Base-by-base conservation (phyloP, 176 grass and related monocot species). In the Triticum turgidum region DNA sequence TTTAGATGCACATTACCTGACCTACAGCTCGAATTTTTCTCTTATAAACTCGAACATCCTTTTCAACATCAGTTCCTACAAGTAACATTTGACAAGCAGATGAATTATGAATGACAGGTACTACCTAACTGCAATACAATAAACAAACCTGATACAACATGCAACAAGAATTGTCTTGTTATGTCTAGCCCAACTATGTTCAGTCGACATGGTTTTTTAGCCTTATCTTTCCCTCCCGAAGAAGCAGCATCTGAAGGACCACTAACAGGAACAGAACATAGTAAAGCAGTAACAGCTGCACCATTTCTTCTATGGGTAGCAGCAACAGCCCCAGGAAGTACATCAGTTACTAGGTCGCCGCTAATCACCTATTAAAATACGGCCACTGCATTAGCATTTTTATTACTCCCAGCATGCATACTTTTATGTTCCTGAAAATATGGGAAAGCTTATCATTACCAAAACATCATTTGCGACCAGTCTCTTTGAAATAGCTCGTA, bases 171-270 rank as follows among this genome's bases (percentile, higher is more conserved):
- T 84, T 98, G 97, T 30, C 84, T 92, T 67, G 92, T 96, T 20
- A 71, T 84, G 84, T 98, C 97, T 62, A 98, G 82, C 82, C 91
- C 97, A 64, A 98, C 80, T 87, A 98, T 94, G 87, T 99, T 99
- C 79, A 86, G 80, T 63, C 85, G 75, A 42, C 66, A 88, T 92
- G 91, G 91, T 86, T 96, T 96, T 71, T 94, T 99, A 86, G 90
- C 92, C 84, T 98, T 98, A 83, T 98, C 97, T 87, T 98, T 98
- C 76, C 97, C 97, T 85, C 90, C 92, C 64, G 97, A 91, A 79
- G 90, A 76, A 83, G 77, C 66, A 80, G 81, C 88, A 80, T 96
- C 94, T 82, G 92, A 89, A 88, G 87, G 87, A 74, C 94, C 97
- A 73, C 92, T 99, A 56, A 94, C 82, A 89, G 94, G 97, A 85